A percentile compares a stretch with the other conserved stretches of the same genome.
phyloP scores from a whole-genome alignment of 768 basidiomycete species.

The Collybiopsis luxurians region DNA sequence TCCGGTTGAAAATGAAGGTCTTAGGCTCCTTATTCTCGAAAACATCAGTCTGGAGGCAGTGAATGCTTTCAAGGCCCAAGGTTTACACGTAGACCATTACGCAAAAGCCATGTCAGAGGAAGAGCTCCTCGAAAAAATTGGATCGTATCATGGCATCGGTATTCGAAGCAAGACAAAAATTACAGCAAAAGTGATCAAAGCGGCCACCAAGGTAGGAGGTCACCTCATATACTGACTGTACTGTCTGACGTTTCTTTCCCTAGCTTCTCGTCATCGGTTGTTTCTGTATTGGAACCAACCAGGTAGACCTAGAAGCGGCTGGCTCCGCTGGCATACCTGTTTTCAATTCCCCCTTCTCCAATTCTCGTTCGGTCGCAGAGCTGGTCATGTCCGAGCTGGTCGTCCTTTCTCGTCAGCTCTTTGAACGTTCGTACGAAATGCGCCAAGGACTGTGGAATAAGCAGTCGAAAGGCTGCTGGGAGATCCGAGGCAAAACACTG shows the following conservation, averaged over 20 bases:
- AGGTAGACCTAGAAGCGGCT: conserved; percentile 87
- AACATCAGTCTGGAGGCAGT: conserved; percentile 95
- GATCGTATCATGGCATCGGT: conserved; percentile 88
- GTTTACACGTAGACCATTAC: conserved; percentile 90
- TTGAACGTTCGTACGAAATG: conserved; percentile 86
- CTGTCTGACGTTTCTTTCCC: neutral
- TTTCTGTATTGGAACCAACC: conserved; percentile 99
- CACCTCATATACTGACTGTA: neutral
- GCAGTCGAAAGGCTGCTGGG: conserved; percentile 98
- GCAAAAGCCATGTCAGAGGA: conserved; percentile 87
- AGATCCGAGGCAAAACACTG: conserved; percentile 94
- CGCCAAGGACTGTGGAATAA: conserved; percentile 96
- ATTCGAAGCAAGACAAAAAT: conserved; percentile 98
- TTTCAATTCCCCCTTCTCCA: conserved; percentile 99
- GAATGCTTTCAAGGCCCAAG: conserved; percentile 69
- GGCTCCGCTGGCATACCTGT: conserved; percentile 90
- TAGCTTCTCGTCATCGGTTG: conserved; percentile 96
- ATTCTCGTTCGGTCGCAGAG: conserved; percentile 98
- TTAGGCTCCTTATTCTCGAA: conserved; percentile 85
- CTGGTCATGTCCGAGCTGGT: conserved; percentile 94
- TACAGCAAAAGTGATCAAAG: conserved; percentile 84
- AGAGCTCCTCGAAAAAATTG: conserved; percentile 83
- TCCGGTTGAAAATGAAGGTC: conserved; percentile 76
- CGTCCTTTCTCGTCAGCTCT: conserved; percentile 90
- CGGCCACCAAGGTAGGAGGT: conserved; percentile 71